Conservation (phyloP, 2,329 filamentous ascomycete species). For the Aspergillus tanneri region DNA sequence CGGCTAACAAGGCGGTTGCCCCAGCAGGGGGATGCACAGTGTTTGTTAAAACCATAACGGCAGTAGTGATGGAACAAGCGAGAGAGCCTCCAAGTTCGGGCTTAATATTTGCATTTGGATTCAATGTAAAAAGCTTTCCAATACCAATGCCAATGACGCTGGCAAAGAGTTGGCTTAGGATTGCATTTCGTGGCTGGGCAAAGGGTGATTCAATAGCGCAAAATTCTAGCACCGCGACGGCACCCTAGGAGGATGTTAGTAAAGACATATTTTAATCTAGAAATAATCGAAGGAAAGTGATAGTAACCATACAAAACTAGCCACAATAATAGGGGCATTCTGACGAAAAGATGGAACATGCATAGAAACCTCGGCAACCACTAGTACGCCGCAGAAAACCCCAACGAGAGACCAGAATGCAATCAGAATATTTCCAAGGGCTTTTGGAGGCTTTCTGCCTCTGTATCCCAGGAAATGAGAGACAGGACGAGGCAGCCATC, state of each 20-base stretch:
- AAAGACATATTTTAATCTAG: neutral
- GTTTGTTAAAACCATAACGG: constrained; percentile 67
- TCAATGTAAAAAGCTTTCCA: constrained; percentile 63
- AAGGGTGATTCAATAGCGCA: constrained; percentile 70
- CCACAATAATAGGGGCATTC: constrained; percentile 62
- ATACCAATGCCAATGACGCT: constrained; percentile 61
- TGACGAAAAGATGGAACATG: constrained; percentile 56
- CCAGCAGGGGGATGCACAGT: constrained; percentile 74
- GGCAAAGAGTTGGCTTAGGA: constrained; percentile 66
- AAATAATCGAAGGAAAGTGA: neutral
- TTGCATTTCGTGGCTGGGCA: constrained; percentile 68
- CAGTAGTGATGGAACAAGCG: constrained; percentile 62
- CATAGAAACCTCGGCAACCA: constrained; percentile 59
- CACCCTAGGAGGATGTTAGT: constrained; percentile 54
- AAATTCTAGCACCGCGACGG: constrained; percentile 73
- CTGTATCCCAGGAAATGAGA: constrained; percentile 69
- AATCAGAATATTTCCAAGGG: constrained; percentile 58
- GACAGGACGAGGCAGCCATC: constrained; percentile 62
- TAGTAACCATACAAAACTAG: constrained; percentile 62
- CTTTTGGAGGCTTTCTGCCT: constrained; percentile 28
- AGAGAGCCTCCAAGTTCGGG: constrained; percentile 66
- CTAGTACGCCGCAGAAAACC: constrained; percentile 59
- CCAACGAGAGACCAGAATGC: constrained; percentile 66
- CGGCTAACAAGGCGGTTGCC: constrained; percentile 69
- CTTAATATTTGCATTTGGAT: constrained; percentile 49